Percentiles rank a stretch among this genome's conserved stretches.
These are phyloP conservation scores for Ogataea minuta DNA, from an alignment of 805 yeast species.

Conservation along the genomic window DNA sequence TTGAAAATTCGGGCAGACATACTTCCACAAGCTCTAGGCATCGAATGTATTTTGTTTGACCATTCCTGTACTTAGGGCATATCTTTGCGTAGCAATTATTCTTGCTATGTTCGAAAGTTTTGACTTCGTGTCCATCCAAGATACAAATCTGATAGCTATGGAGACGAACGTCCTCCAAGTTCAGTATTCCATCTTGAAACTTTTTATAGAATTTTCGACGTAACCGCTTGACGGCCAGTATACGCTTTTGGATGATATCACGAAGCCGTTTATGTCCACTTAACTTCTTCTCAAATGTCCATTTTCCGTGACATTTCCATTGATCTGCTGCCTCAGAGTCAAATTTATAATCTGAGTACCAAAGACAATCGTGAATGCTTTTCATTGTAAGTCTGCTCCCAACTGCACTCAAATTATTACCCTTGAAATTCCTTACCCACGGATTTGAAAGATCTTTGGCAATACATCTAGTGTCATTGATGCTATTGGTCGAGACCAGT, in stretches of 20 bases:
- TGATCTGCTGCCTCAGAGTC: constrained; percentile 8
- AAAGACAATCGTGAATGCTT: constrained; percentile 16
- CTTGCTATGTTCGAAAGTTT: constrained; percentile 2
- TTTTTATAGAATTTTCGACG: constrained; percentile 2
- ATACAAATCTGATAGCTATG: background rate
- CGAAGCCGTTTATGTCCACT: constrained; percentile 14
- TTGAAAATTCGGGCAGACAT: constrained; percentile 6
- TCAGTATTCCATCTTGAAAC: background rate
- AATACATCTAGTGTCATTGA: constrained; percentile 9
- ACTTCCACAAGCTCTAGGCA: constrained; percentile 16
- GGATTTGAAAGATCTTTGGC: constrained; percentile 13
- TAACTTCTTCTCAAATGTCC: constrained; percentile 12
- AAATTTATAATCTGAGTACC: constrained; percentile 13
- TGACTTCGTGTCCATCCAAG: constrained; percentile 3
- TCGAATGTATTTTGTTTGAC: constrained; percentile 11
- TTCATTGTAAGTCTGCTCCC: constrained; percentile 14
- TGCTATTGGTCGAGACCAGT: background rate
- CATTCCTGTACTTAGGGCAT: constrained; percentile 7
- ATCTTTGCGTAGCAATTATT: constrained; percentile 14
- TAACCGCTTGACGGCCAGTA: constrained; percentile 4
- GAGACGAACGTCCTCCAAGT: background rate
- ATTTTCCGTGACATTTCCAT: constrained; percentile 14
- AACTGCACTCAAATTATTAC: constrained; percentile 8
- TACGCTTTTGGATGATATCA: constrained; percentile 11
- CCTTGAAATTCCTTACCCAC: constrained; percentile 12